These are phyloP conservation scores for Magnusiomyces paraingens DNA, from an alignment of 1,139 yeast species.

Conservation along the genomic window DNA sequence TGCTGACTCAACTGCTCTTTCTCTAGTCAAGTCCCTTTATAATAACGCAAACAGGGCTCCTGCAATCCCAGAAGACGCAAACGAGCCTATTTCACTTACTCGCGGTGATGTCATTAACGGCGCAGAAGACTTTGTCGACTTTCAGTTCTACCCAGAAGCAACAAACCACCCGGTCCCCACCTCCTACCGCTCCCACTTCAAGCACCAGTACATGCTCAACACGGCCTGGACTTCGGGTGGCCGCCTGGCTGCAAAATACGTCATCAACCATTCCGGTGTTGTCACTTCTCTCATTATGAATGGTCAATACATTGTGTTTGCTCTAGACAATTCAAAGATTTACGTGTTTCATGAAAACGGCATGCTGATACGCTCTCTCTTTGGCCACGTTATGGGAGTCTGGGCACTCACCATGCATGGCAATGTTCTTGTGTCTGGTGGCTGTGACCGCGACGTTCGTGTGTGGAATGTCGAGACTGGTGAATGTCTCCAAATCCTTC, in stretches of 20 bases:
- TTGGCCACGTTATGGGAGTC: conserved; percentile 95
- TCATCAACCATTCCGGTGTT: conserved; percentile 34
- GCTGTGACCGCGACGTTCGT: conserved; percentile 83
- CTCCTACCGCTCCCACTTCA: conserved; percentile 38
- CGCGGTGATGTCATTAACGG: conserved; percentile 4
- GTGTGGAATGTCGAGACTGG: conserved; percentile 84
- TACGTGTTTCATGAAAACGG: conserved; percentile 55
- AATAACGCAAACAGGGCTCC: not conserved
- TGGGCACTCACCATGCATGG: conserved; percentile 90
- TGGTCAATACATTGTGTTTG: conserved; percentile 36
- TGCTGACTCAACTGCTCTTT: not conserved
- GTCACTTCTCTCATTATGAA: conserved; percentile 37
- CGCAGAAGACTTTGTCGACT: conserved; percentile 28
- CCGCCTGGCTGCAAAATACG: conserved; percentile 36
- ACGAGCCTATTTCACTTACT: not conserved
- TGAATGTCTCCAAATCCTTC: conserved; percentile 65
- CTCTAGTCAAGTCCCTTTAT: not conserved
- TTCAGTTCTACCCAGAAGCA: conserved; percentile 33
- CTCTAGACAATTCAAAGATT: conserved; percentile 40
- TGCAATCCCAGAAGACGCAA: not conserved
- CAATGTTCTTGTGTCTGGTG: conserved; percentile 76
- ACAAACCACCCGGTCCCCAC: conserved; percentile 31
- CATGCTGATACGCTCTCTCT: conserved; percentile 54
- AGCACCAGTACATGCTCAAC: conserved; percentile 38
- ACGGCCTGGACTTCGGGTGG: conserved; percentile 40